Base-by-base conservation (phyloP, 768 basidiomycete species). In the Suillus fuscotomentosus region DNA sequence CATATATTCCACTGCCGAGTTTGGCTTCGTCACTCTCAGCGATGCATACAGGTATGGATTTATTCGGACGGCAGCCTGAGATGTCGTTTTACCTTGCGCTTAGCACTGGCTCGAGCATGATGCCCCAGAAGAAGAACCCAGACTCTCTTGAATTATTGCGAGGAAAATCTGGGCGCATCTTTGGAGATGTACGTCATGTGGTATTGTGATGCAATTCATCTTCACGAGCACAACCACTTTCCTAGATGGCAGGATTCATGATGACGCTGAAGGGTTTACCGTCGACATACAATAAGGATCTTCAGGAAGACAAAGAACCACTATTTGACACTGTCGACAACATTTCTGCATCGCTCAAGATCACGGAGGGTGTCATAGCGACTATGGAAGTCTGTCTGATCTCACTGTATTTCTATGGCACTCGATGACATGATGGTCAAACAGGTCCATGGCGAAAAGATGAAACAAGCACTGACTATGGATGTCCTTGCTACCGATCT, bases 121-220 rank as follows among this genome's bases (percentile, higher is more conserved):
- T 99, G 97, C 97, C 97, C 6, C 97, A 99, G 75, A 99, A 99
- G 81, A 99, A 99, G 80, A 98, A 98, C 73, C 94, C 96, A 0
- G 97, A 99, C 75, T 98, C 97, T 11, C 81, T 97, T 62, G 97
- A 99, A 76, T 83, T 99, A 24, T 82, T 99, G 64, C 88, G 97
- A 63, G 97, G 97, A 70, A 99, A 99, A 78, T 86, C 92, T 39
- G 97, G 97, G 5, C 89, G 97, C 34, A 84, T 97, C 24, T 97
- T 98, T 77, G 97, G 97, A 63, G 89, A 94, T 72, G 94, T 92
- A 72, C 69, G 84, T 77, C 5, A 11, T 43, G 38, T 24, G 34
- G 17, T 36, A 3, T 42, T 50, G 22, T 47, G 64, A 47, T 47
- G 34, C 20, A 43, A 31, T 39, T 20, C 41, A 41, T 34, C 55